Base-by-base conservation (phyloP, 148 eudicot genomes). In the Arctostaphylos glauca region DNA sequence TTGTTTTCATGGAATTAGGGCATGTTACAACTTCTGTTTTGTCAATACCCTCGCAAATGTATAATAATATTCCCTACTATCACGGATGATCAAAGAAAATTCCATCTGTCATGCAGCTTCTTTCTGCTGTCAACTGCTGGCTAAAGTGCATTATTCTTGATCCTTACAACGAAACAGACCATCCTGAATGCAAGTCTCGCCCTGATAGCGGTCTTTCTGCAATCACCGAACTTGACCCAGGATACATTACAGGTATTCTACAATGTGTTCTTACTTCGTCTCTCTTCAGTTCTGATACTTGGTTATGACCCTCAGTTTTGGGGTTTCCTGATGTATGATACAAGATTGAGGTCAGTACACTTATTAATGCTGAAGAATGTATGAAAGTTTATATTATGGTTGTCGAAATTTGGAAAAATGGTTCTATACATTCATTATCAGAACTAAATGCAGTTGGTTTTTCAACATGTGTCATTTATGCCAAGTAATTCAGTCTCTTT, bases 181-280 rank as follows among this genome's bases (percentile, higher is more conserved):
- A 96, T 59, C 90, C 97, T 44, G 89, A 94, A 82, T 96, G 99
- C 93, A 96, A 93, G 87, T 96, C 99, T 64, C 96, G 99, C 80
- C 98, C 99, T 80, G 99, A 96, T 84, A 93, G 95, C 87, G 99
- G 98, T 77, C 98, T 96, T 81, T 94, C 99, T 84, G 99, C 98
- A 79, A 94, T 96, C 76, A 96, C 99, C 18, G 99, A 96, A 88
- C 95, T 96, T 81, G 98, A 93, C 86, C 99, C 99, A 50, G 99
- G 99, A 78, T 93, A 92, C 87, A 96, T 96, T 81, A 96, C 99
- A 88, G 99, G 99, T 94, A 85, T 48, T 31, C 77, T 41, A 31
- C 54, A 21, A 14, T 79, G 2, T 74, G 6, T n/a, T 67, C 53
- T 7, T 44, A 12, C 43, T 50, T 50, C 2, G 3, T 53, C 58